Conservation (phyloP, 2,329 filamentous ascomycete species). For the Ceratocystis cacaofunesta region DNA sequence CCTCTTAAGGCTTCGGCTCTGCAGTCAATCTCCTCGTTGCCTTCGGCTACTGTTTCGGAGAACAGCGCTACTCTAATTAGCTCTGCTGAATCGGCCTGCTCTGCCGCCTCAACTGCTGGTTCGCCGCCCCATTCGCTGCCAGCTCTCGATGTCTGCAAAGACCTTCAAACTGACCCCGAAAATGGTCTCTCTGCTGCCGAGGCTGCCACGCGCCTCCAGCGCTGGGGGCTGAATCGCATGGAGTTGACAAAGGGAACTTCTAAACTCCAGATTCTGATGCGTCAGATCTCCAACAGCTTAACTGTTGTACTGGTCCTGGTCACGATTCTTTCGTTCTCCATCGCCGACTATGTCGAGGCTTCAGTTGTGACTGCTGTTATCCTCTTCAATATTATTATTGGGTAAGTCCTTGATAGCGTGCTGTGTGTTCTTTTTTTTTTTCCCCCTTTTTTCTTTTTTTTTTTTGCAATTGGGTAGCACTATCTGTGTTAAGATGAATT, state of each 20-base stretch:
- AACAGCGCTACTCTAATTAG: conserved; percentile 14
- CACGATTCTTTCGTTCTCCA: conserved; percentile 54
- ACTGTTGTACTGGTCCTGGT: conserved; percentile 61
- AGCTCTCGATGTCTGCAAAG: conserved; percentile 22
- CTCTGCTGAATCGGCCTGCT: conserved; percentile 7
- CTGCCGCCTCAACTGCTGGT: not conserved
- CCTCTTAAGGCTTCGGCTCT: conserved; percentile 1
- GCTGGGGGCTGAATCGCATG: conserved; percentile 56
- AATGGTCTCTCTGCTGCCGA: conserved; percentile 50
- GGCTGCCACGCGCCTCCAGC: conserved; percentile 48
- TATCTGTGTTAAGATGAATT: not conserved
- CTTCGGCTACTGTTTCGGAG: conserved; percentile 11
- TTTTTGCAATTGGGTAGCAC: not conserved
- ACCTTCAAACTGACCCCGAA: conserved; percentile 30
- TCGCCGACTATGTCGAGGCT: conserved; percentile 48
- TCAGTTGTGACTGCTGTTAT: conserved; percentile 50
- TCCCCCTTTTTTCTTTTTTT: not conserved
- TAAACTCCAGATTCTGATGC: conserved; percentile 60
- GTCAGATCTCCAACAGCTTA: conserved; percentile 63
- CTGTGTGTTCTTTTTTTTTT: no score
- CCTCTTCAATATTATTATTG: conserved; percentile 51
- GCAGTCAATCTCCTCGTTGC: conserved; percentile 6
- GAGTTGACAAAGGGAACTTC: conserved; percentile 57
- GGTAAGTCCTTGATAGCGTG: conserved; percentile 29
- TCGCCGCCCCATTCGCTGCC: conserved; percentile 21